Evolutionary conservation across 768 basidiomycete species (phyloP).

Genomic region (Cystobasidium ongulense): DNA sequence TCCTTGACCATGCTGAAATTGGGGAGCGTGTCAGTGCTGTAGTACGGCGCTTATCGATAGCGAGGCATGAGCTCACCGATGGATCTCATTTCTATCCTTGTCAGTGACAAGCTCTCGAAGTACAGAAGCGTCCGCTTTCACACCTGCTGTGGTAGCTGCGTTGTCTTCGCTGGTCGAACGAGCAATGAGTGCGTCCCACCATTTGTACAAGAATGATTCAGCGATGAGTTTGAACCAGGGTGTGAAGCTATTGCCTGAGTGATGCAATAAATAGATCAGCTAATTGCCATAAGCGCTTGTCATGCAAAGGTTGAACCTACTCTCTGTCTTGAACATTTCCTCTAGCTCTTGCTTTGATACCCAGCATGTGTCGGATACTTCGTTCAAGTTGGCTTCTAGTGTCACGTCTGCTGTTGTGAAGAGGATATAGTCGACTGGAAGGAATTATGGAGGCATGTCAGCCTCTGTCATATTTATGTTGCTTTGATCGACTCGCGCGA

Average conservation of each 20-base stretch:
- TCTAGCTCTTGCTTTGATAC: constrained; percentile 83
- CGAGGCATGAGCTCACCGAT: not conserved
- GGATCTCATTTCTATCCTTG: constrained; percentile 30
- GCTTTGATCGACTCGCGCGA: constrained; percentile 2
- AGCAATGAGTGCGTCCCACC: constrained; percentile 86
- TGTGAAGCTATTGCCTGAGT: constrained; percentile 74
- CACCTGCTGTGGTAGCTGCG: constrained; percentile 10
- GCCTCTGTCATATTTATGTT: not conserved
- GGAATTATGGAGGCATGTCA: constrained; percentile 8
- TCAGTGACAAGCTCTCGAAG: constrained; percentile 29
- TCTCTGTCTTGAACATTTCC: constrained; percentile 72
- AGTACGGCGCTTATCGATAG: not conserved
- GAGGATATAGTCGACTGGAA: constrained; percentile 88
- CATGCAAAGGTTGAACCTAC: constrained; percentile 49
- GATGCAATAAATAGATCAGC: not conserved
- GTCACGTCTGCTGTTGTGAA: constrained; percentile 84
- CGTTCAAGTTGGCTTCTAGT: constrained; percentile 72
- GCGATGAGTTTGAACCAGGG: constrained; percentile 99
- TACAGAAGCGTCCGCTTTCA: constrained; percentile 25
- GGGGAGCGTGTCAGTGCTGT: not conserved
- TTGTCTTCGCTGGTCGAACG: constrained; percentile 45
- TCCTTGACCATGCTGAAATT: constrained; percentile 29
- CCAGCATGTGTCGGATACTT: constrained; percentile 83
- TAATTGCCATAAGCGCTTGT: not conserved
- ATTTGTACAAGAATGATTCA: constrained; percentile 89